A percentile compares a stretch with the other conserved stretches of the same genome.
phyloP scores from a whole-genome alignment of 768 basidiomycete species.

The Lentinula edodes region DNA sequence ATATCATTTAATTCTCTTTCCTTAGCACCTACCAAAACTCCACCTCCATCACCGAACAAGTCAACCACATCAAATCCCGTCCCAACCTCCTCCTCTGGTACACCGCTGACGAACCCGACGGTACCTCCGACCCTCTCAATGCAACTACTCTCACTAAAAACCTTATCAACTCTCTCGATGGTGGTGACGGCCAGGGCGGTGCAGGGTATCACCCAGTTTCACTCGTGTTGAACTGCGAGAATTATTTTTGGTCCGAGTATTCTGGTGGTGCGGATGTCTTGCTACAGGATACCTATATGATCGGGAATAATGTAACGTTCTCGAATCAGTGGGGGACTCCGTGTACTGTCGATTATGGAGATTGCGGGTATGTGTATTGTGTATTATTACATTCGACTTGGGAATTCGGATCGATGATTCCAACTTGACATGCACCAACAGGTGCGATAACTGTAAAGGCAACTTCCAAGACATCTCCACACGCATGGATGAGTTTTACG shows the following conservation, averaged over 20 bases:
- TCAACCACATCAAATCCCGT: constrained; percentile 59
- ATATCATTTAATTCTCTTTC: constrained; percentile 6
- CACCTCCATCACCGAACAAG: constrained; percentile 59
- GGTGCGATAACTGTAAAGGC: constrained; percentile 60
- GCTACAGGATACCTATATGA: constrained; percentile 61
- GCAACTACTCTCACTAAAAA: constrained; percentile 50
- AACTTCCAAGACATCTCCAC: constrained; percentile 65
- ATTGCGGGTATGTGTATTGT: constrained; percentile 56
- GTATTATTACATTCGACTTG: not conserved
- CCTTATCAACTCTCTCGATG: constrained; percentile 54
- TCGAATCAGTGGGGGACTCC: constrained; percentile 56
- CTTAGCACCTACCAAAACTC: constrained; percentile 58
- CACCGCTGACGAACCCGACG: constrained; percentile 72
- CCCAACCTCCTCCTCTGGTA: constrained; percentile 71
- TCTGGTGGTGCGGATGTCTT: constrained; percentile 63
- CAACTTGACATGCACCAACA: no score
- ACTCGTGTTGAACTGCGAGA: constrained; percentile 58
- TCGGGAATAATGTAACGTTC: constrained; percentile 59
- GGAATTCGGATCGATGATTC: not conserved
- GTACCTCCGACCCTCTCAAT: constrained; percentile 60
- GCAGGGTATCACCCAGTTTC: constrained; percentile 63
- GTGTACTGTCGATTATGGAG: constrained; percentile 63
- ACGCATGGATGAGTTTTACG: constrained; percentile 60
- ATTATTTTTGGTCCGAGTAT: constrained; percentile 59
- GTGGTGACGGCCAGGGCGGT: constrained; percentile 40